These are phyloP conservation scores for Chlorella sp. DNA, from an alignment of 139 green algal species.

Conservation along the genomic window DNA sequence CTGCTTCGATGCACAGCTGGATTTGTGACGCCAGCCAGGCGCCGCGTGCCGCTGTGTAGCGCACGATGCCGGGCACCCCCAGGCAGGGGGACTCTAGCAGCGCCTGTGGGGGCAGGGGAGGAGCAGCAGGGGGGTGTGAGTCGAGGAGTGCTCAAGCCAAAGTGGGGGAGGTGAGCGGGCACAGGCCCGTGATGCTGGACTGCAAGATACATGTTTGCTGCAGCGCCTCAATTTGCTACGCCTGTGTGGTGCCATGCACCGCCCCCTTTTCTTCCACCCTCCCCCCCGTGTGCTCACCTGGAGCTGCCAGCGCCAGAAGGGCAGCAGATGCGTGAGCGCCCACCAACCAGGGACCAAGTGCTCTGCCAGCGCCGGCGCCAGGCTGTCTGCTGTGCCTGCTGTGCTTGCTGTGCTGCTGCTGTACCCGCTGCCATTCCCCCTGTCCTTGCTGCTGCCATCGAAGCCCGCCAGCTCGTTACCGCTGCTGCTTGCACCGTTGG, in stretches of 20 bases:
- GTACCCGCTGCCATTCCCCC: no score
- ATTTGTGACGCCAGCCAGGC: constrained; percentile 13
- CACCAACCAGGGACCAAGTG: constrained; percentile 7
- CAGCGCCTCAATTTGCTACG: no score
- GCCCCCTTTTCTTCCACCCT: no score
- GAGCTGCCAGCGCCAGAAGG: constrained; percentile 38
- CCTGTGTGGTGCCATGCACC: no score
- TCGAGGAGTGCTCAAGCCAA: no score
- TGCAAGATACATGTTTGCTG: no score
- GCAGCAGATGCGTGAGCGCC: background rate
- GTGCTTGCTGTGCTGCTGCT: background rate
- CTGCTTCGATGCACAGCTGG: background rate
- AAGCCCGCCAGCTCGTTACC: background rate
- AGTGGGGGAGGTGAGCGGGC: background rate
- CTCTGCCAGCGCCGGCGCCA: constrained; percentile 10
- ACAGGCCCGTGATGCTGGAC: no score
- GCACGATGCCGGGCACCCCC: constrained; percentile 28
- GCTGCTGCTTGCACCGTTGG: background rate
- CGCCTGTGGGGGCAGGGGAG: background rate
- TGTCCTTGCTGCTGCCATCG: constrained; percentile 1
- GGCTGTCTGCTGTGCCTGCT: background rate
- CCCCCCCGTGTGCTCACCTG: background rate
- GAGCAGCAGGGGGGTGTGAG: background rate
- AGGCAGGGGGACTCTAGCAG: constrained; percentile 27
- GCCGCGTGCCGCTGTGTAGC: background rate